Evolutionary conservation across 257 asterid genomes (phyloP), one percentile per base, ranked within the genome.

Genomic region (Solanum appendiculatum): DNA sequence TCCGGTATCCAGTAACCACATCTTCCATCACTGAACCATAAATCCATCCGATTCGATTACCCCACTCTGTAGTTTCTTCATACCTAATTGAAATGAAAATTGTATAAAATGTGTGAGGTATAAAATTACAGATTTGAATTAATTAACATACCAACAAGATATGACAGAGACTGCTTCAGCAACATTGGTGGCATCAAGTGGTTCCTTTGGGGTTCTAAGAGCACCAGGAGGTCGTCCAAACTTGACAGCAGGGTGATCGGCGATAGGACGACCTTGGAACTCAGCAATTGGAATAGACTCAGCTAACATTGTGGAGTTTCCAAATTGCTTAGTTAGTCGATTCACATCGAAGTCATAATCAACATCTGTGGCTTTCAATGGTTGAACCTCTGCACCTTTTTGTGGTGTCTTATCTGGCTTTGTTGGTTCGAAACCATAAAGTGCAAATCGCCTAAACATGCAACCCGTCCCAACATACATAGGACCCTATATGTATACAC

Each of bases 201-300:
- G 91, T 82, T 89, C 92, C 14, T 87, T 85, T 31, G 91, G 92
- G 44, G 68, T 72, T 31, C 90, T 84, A 29, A 91, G 92, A 36
- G 86, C 87, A 31, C 92, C 91, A 3, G 92, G 90, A 2, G 91
- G 91, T 74, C 93, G 86, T 40, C 93, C 93, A 64, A 72, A 87
- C 89, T 91, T 91, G 70, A 91, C 91, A n/a, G 93, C 92, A 63
- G 92, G 92, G 81, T 91, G 93, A 90, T 91, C 93, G 4, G 93
- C 93, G 1, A 91, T 63, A 25, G 92, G 93, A 25, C 93, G 92
- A 13, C 92, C 91, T 86, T 91, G 89, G 85, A 77, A 91, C 69
- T 91, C 93, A 34, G 93, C 91, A 5, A 90, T 77, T 29, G 93
- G 91, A 58, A 91, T 91, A 33, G 93, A 91, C 54, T 91, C 93